Base-by-base conservation (phyloP, 768 basidiomycete species). In the Scleroderma bovista region DNA sequence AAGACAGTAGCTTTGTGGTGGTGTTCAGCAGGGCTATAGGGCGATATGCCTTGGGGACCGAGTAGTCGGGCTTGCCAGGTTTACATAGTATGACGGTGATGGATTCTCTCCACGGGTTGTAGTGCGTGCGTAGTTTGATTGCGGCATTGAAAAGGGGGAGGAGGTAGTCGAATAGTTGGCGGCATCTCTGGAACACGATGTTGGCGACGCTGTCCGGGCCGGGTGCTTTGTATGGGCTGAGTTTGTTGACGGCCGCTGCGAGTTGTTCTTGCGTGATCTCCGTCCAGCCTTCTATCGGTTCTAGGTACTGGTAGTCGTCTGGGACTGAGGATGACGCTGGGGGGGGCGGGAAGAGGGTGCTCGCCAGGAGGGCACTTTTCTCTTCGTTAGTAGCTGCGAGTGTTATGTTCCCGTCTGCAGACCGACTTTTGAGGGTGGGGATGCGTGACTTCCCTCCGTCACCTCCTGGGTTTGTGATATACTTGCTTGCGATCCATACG, bases 1-100 rank as follows among this genome's bases (percentile, higher is more conserved):
- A 19, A 7, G 57, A 55, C 0, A 68, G 64, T 1, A 69, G 17
- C 37, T 74, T 75, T 0, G 51, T 62, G 0, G 63, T 46, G 0
- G 64, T 66, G 37, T 69, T 52, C 2, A 72, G 57, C 0, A 75
- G 67, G 0, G 64, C 66, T 2, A 77, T 72, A 0, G 73, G 75
- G 0, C 66, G 50, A 44, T 68, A 70, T 1, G 72, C 65, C 26
- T 66, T 69, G 0, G 73, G 51, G 4, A 57, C 29, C 0, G 58
- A 46, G 56, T 78, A 77, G 52, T 64, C 46, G 0, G 60, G 47
- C 34, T 66, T 64, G 0, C 69, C 67, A 0, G 71, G 72, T 46
- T 78, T 76, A 0, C 58, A 44, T 0, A 75, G 53, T 0, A 72
- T 60, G 0, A 69, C 48, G 1, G 66, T 71, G 0, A 48, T 62